Conservation (phyloP, 768 basidiomycete genomes). For the Tricholoma sp. region DNA sequence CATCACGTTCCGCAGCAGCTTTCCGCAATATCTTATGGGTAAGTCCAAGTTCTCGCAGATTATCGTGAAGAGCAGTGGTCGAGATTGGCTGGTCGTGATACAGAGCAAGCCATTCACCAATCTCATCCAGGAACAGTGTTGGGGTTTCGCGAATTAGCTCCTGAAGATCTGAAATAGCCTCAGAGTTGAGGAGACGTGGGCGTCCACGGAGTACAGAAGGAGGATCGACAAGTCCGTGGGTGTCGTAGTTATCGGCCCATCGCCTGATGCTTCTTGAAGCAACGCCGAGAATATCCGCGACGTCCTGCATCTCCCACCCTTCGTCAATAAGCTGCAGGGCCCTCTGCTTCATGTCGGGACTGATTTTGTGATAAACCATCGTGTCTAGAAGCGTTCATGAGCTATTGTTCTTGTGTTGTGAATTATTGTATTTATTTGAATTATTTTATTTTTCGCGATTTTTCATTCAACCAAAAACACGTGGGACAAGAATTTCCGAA, state of each 20-base stretch:
- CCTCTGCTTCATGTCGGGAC: not conserved
- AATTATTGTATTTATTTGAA: not conserved
- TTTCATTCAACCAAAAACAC: not conserved
- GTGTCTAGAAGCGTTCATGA: not conserved
- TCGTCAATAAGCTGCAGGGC: constrained; percentile 8
- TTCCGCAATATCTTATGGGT: constrained; percentile 18
- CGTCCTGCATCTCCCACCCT: constrained; percentile 8
- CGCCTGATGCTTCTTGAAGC: not conserved
- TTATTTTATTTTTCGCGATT: not conserved
- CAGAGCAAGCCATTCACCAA: constrained; percentile 23
- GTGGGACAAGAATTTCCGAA: not conserved
- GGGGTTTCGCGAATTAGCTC: constrained; percentile 10
- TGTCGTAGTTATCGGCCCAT: constrained; percentile 6
- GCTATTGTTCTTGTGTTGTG: not conserved
- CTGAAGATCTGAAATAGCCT: constrained; percentile 9
- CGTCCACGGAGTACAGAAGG: constrained; percentile 5
- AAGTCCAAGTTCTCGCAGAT: constrained; percentile 14
- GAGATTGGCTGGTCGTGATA: constrained; percentile 3
- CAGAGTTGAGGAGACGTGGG: constrained; percentile 1
- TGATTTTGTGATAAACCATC: not conserved
- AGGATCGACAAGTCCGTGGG: constrained; percentile 4
- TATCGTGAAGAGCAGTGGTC: constrained; percentile 12
- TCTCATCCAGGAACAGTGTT: constrained; percentile 18
- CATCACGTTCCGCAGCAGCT: constrained; percentile 17
- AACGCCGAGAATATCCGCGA: constrained; percentile 2